phyloP scores from a whole-genome alignment of 1,139 yeast genomes.

The Hyphopichia buzzinii region DNA sequence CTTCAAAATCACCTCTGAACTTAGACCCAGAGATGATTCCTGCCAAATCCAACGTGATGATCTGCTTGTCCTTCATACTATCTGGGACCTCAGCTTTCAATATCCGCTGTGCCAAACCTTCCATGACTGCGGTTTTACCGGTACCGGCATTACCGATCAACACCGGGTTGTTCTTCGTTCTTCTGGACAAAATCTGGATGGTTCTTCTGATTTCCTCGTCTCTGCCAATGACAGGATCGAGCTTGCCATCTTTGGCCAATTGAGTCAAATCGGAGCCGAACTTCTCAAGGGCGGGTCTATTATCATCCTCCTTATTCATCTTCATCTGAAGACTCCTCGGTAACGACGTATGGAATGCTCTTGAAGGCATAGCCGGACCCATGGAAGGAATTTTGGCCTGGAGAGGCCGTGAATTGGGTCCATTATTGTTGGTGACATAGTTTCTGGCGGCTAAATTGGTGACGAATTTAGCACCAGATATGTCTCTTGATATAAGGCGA shows the following conservation, averaged over 20 bases:
- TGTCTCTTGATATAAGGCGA: no score
- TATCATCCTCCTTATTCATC: slow-evolving; percentile 48
- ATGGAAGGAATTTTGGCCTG: not conserved
- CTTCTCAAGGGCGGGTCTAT: slow-evolving; percentile 77
- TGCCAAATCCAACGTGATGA: slow-evolving; percentile 83
- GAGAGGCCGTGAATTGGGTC: not conserved
- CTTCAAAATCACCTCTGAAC: slow-evolving; percentile 94
- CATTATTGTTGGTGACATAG: not conserved
- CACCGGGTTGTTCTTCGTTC: slow-evolving; percentile 94
- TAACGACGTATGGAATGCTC: slow-evolving; percentile 18
- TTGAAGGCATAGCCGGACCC: not conserved
- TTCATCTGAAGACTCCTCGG: slow-evolving; percentile 33
- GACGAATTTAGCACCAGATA: no score
- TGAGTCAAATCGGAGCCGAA: slow-evolving; percentile 87
- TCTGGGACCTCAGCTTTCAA: slow-evolving; percentile 93
- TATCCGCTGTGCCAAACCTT: slow-evolving; percentile 92
- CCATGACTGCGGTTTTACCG: slow-evolving; percentile 95
- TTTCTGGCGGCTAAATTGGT: no score
- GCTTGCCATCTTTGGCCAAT: slow-evolving; percentile 82
- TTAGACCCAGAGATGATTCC: slow-evolving; percentile 92
- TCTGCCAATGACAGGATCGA: slow-evolving; percentile 96
- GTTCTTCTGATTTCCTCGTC: slow-evolving; percentile 94
- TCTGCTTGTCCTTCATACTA: slow-evolving; percentile 78
- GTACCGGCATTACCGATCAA: slow-evolving; percentile 96
- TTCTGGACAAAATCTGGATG: slow-evolving; percentile 82